phyloP scores from a whole-genome alignment of 495 filamentous ascomycete genomes.

The Aspergillus bridgeri region DNA sequence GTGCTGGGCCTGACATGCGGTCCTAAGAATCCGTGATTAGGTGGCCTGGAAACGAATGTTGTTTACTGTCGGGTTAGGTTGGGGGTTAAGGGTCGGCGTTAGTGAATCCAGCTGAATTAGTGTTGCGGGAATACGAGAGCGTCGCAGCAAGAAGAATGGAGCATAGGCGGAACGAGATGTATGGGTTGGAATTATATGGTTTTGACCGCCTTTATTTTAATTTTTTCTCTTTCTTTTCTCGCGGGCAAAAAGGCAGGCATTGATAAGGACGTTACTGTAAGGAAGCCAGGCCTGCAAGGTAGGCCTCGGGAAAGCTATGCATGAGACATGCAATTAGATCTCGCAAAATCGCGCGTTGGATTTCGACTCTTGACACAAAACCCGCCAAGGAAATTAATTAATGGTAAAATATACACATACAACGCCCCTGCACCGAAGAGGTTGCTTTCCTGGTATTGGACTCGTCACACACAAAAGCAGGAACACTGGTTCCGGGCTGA shows the following conservation, averaged over 20 bases:
- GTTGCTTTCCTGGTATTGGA: background rate
- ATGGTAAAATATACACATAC: background rate
- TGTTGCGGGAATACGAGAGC: background rate
- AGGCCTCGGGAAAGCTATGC: background rate
- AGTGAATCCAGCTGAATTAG: background rate
- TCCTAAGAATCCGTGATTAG: background rate
- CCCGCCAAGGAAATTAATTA: background rate
- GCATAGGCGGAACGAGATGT: no score
- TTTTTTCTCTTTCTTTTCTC: background rate
- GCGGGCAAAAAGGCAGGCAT: background rate
- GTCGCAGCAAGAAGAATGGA: no score
- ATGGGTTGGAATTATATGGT: no score
- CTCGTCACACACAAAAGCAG: background rate
- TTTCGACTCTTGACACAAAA: background rate
- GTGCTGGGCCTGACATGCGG: background rate
- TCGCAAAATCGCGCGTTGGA: background rate
- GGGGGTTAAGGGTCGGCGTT: background rate
- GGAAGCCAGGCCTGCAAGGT: background rate
- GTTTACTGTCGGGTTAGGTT: background rate
- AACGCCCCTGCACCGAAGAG: background rate
- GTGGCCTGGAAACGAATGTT: background rate
- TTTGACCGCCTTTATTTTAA: no score
- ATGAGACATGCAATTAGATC: background rate
- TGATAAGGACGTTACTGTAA: background rate
- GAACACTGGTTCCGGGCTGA: background rate